Evolutionary conservation across 139 green algal genomes (phyloP), one percentile per base, ranked within the genome.

Genomic region (Chlamydomonas urium): DNA sequence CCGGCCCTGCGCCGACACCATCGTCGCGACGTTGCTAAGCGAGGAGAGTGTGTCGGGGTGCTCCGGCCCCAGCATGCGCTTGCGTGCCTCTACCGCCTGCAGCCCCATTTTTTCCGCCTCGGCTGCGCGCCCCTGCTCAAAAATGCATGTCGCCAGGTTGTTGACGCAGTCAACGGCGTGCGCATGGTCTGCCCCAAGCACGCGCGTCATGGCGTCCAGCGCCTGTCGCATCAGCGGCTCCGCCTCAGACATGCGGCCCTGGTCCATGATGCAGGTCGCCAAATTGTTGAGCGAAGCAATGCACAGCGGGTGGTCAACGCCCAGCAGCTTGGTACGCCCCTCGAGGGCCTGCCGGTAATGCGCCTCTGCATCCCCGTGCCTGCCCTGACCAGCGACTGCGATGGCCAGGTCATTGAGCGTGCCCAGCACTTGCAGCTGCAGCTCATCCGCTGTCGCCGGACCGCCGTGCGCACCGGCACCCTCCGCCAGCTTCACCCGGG

Each of bases 271-370:
- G n/a, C n/a, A n/a, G n/a, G n/a, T n/a, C n/a, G n/a, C n/a, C n/a
- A n/a, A n/a, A n/a, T n/a, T n/a, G n/a, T n/a, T n/a, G n/a, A n/a
- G n/a, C n/a, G n/a, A n/a, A n/a, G n/a, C n/a, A n/a, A n/a, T n/a
- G n/a, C n/a, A n/a, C n/a, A n/a, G n/a, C n/a, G n/a, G n/a, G n/a
- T n/a, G n/a, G n/a, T n/a, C n/a, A n/a, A n/a, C n/a, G n/a, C n/a
- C n/a, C n/a, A n/a, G n/a, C n/a, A n/a, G n/a, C 31, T 45, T 42
- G 5, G 10, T 14, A 4, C 31, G 31, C 31, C 31, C 59, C 1
- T 78, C 73, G 37, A 78, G 50, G 23, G 65, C 65, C 65, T 73
- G 73, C 23, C 73, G 1, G n/a, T 68, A 47, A 62, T 73, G 47
- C 48, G 63, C 45, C 37, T 35, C 35, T 10, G 21, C 29, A 48